Evolutionary conservation across 2,329 filamentous ascomycete genomes (phyloP).

Genomic region (Apiospora kogelbergensis): DNA sequence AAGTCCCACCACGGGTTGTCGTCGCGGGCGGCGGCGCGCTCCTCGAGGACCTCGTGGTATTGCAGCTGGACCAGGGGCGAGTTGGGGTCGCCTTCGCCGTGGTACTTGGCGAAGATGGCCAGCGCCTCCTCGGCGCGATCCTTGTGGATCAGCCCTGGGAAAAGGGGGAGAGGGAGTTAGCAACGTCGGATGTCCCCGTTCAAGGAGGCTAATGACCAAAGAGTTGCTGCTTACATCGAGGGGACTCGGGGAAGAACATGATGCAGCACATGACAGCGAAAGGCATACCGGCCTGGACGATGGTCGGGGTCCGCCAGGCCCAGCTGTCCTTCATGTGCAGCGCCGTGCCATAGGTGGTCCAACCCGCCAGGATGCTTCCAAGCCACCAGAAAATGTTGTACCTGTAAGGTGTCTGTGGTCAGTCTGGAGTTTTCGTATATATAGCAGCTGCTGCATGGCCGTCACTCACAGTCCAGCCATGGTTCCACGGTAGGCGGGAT

Average conservation of each 20-base stretch:
- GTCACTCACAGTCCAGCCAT: slow-evolving; percentile 45
- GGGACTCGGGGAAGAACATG: slow-evolving; percentile 34
- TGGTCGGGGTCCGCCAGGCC: slow-evolving; percentile 60
- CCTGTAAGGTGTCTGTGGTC: slow-evolving; percentile 18
- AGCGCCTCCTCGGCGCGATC: slow-evolving; percentile 56
- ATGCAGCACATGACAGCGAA: slow-evolving; percentile 44
- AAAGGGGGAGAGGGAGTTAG: slow-evolving; percentile 18
- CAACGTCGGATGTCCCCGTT: neutral
- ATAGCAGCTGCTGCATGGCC: neutral
- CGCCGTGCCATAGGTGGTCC: slow-evolving; percentile 46
- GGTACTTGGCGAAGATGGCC: slow-evolving; percentile 57
- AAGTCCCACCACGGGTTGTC: slow-evolving; percentile 64
- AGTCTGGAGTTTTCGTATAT: slow-evolving; percentile 24
- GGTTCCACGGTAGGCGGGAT: slow-evolving; percentile 61
- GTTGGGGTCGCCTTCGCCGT: slow-evolving; percentile 55
- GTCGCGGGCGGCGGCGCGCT: slow-evolving; percentile 44
- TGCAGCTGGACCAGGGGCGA: slow-evolving; percentile 55
- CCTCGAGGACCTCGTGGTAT: slow-evolving; percentile 55
- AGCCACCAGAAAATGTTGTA: slow-evolving; percentile 45
- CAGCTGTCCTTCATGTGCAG: slow-evolving; percentile 39
- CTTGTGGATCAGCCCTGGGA: slow-evolving; percentile 36
- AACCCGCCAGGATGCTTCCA: slow-evolving; percentile 55
- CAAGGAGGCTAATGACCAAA: neutral
- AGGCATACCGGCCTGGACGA: slow-evolving; percentile 48
- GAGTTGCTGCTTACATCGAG: slow-evolving; percentile 10